Base-by-base conservation (phyloP, 108 stramenopile species). In the Pelagomonas calceolata region DNA sequence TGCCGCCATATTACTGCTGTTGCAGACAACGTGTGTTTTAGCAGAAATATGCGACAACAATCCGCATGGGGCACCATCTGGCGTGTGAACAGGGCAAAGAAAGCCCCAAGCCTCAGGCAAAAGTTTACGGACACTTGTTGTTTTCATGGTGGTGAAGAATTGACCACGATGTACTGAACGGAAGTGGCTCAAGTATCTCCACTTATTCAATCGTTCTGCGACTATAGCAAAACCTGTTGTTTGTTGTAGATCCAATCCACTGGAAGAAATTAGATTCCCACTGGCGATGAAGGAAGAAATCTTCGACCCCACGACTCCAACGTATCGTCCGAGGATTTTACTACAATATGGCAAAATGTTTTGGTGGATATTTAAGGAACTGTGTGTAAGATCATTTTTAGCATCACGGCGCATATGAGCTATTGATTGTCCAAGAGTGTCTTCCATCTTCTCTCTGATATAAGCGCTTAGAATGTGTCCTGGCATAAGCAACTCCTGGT, bases 81-180 rank as follows among this genome's bases (percentile, higher is more conserved):
- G 98, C 30, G 98, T 99, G 81, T 99, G 98, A 33, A 99, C 98
- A 26, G 98, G 98, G 81, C 98, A 99, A 36, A 99, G 77, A 73
- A 95, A 99, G 16, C 96, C 96, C 95, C 96, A 99, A 72, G 93
- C 91, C 73, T 98, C 98, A 4, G 96, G 96, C 43, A 99, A 84
- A 39, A 99, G 85, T 73, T 98, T 96, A 31, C 98, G 83, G 46
- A 99, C 98, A 14, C 95, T 89, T 0, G 98, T 99, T 34, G 96
- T 99, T 75, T 98, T 99, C 98, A 99, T 99, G 75, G 94, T 92
- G 82, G 95, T 95, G 80, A 97, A 98, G 79, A 97, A 99, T 70
- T 96, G 95, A 30, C 98, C 98, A 45, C 98, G 90, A 79, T 99
- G 98, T 21, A 99, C 95, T 68, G 92, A 92, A 12, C 95, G 91